Conservation (phyloP, 306 rosid genomes). For the Gillenia trifoliata region DNA sequence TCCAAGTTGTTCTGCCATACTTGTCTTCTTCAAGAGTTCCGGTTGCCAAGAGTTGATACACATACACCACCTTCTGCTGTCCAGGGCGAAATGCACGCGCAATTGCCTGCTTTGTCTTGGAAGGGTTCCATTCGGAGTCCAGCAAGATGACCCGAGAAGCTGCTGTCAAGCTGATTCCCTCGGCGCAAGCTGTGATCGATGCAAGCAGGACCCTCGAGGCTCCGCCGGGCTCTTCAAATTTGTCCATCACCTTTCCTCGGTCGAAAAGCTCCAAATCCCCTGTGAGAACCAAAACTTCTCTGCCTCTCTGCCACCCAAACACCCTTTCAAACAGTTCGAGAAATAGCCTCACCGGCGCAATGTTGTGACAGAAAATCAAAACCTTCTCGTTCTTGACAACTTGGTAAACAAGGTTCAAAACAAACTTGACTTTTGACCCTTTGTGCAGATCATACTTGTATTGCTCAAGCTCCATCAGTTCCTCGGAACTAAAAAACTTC, state of each 20-base stretch:
- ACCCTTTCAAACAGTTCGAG: slow-evolving; percentile 65
- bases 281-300: slow-evolving; percentile 70
- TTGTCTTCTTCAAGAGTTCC: slow-evolving; percentile 86
- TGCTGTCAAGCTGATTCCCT: slow-evolving; percentile 93
- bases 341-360: slow-evolving; percentile 79
- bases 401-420: slow-evolving; percentile 70
- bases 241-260: slow-evolving; percentile 82
- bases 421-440: slow-evolving; percentile 85
- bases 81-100: slow-evolving; percentile 95
- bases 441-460: slow-evolving; percentile 62
- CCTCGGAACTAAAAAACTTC: slow-evolving; percentile 46
- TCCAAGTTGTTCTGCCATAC: slow-evolving; percentile 77
- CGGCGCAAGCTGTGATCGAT: slow-evolving; percentile 94
- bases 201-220: slow-evolving; percentile 79
- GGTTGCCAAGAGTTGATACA: slow-evolving; percentile 77
- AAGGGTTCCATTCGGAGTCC: slow-evolving; percentile 97
- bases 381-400: slow-evolving; percentile 71
- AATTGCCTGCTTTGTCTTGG: slow-evolving; percentile 93
- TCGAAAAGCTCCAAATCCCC: slow-evolving; percentile 91
- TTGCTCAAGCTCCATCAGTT: slow-evolving; percentile 50
- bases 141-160: slow-evolving; percentile 86
- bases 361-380: slow-evolving; percentile 83
- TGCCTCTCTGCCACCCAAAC: slow-evolving; percentile 67
- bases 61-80: slow-evolving; percentile 80
- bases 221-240: slow-evolving; percentile 74